Evolutionary conservation across 805 yeast species (phyloP), one percentile per base, ranked within the genome.

Genomic region (Candida pseudofarinosa): DNA sequence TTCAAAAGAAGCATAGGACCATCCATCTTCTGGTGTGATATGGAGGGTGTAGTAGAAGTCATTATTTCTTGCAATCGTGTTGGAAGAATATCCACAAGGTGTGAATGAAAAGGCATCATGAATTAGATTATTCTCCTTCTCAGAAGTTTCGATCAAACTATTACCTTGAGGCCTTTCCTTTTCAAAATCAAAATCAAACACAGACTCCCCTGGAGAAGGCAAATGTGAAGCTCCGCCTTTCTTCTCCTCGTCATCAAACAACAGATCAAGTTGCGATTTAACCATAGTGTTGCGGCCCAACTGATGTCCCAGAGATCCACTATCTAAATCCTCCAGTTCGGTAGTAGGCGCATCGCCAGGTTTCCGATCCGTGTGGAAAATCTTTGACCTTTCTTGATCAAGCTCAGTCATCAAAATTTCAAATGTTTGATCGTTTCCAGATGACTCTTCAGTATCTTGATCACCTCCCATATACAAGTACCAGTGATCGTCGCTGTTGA

Each of bases 1-100:
- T 61, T 93, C 98, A 62, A 93, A 93, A 7, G 96, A 86, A 3
- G 98, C 98, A 63, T 91, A 91, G 4, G 97, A 88, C 88, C 95
- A 91, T 31, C 91, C 96, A 17, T 72, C 60, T 60, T 93, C 98
- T 0, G 98, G 98, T 0, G 99, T 93, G 34, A 93, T 86, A 60
- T 93, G 98, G 45, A 90, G 71, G 6, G 97, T 91, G 58, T 85
- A 85, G 52, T 76, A 73, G 16, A 63, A 65, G 7, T 62, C 70
- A 16, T 50, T 45, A 34, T 73, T 77, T 36, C 79, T 71, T 36
- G 85, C 61, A 32, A 90, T 71, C 15, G 95, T 83, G 62, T 91
- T 91, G 36, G 97, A 87, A 2, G 97, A 88, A 58, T 81, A 91
- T 5, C 99, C 99, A 62, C 98, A 91, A 1, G 99, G 99, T 3